Percentiles rank a stretch among this genome's conserved stretches.
These are phyloP conservation scores for Azolla pinnata DNA, from an alignment of 75 land plant species.

Conservation along the genomic window DNA sequence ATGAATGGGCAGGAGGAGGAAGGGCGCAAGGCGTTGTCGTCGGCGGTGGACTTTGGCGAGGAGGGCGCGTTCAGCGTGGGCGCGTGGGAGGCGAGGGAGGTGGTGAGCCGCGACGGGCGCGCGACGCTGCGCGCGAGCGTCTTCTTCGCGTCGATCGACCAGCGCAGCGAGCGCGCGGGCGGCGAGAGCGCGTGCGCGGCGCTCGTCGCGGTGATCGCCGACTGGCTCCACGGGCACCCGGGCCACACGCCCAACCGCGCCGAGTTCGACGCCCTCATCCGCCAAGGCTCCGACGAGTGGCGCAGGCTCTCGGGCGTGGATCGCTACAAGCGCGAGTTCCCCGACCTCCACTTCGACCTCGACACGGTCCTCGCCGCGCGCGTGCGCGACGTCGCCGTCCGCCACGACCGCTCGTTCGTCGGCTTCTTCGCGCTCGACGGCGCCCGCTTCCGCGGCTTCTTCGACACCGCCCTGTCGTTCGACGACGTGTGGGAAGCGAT, in stretches of 20 bases:
- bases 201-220: slow-evolving; percentile 48
- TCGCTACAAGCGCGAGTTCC: slow-evolving; percentile 24
- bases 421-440: slow-evolving; percentile 54
- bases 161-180: slow-evolving; percentile 54
- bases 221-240: slow-evolving; percentile 55
- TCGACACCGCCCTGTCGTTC: slow-evolving; percentile 51
- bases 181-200: slow-evolving; percentile 73
- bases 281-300: slow-evolving; percentile 61
- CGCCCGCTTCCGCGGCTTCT: slow-evolving; percentile 26
- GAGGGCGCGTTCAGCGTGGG: slow-evolving; percentile 26
- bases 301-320: slow-evolving; percentile 40
- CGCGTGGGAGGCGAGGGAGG: slow-evolving; percentile 45
- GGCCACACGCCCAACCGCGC: slow-evolving; percentile 34
- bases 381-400: slow-evolving; percentile 29
- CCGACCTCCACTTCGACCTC: slow-evolving; percentile 61
- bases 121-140: slow-evolving; percentile 35
- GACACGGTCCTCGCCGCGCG: slow-evolving; percentile 48
- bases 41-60: slow-evolving; percentile 21
- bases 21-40: background rate
- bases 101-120: slow-evolving; percentile 58
- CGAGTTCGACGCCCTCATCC: slow-evolving; percentile 51
- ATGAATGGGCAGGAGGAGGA: background rate
- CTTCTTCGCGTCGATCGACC: slow-evolving; percentile 71
- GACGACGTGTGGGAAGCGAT: slow-evolving; percentile 66
- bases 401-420: slow-evolving; percentile 34